These are phyloP conservation scores for Phytopythium aichiense DNA, from an alignment of 352 stramenopile genomes.

Conservation along the genomic window DNA sequence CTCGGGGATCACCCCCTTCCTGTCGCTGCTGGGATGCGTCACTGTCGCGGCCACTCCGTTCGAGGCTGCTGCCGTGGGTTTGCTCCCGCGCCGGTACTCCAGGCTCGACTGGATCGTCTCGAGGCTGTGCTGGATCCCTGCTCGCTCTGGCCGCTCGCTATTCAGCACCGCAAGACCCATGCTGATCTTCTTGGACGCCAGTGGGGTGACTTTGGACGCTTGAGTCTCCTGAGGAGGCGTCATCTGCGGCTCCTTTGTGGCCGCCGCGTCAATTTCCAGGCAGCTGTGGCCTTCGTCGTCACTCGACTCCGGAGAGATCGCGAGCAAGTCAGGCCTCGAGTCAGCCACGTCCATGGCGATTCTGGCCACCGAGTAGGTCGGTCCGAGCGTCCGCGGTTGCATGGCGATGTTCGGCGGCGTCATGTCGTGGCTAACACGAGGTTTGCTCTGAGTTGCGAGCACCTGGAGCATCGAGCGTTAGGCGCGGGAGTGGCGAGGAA, in stretches of 20 bases:
- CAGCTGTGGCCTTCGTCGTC: neutral
- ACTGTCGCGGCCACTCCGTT: neutral
- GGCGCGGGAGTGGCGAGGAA: neutral
- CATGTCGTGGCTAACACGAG: neutral
- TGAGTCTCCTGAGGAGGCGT: neutral
- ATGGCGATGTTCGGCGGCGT: neutral
- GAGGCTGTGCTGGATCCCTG: neutral
- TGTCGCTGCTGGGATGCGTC: neutral
- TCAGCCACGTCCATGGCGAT: slow-evolving; percentile 5
- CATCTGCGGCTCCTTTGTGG: neutral
- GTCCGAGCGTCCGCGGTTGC: neutral
- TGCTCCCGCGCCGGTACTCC: neutral
- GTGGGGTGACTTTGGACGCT: neutral
- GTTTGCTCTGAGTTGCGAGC: neutral
- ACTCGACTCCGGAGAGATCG: neutral
- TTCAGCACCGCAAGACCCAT: slow-evolving; percentile 19
- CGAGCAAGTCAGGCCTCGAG: neutral
- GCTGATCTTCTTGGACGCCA: slow-evolving; percentile 20
- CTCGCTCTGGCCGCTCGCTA: neutral
- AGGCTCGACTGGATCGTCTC: neutral
- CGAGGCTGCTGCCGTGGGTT: neutral
- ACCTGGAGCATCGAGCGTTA: neutral
- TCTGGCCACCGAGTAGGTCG: neutral
- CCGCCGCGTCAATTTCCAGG: neutral
- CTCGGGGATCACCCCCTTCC: slow-evolving; percentile 9